Evolutionary conservation across 1,139 yeast genomes (phyloP), one percentile per base, ranked within the genome.

Genomic region (Saccharomyces uvarum): DNA sequence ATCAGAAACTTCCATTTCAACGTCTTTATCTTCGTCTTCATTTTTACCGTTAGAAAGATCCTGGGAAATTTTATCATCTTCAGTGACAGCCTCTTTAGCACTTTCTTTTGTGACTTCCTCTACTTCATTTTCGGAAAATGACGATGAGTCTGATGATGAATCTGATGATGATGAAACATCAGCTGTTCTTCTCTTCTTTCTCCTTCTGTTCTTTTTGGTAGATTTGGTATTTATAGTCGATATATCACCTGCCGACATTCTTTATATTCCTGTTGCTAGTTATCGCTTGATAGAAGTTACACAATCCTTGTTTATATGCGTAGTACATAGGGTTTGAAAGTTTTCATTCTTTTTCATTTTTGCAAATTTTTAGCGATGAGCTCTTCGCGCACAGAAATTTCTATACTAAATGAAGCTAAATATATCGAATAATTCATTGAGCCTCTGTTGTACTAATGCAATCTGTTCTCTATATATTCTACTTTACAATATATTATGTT

Each of bases 151-250:
- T 19, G 68, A 65, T 7, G 71, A 66, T 2, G 65, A 70, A 4
- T 75, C 73, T 2, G 79, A 75, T 1, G 79, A 75, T 24, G 74
- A 74, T 6, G 82, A 78, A 26, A 75, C 75, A 33, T 80, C 81
- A 54, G 84, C 88, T 0, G 91, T 85, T 82, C 91, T 84, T 81
- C 90, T 83, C 81, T 84, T 85, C 78, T 85, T 85, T 67, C 85
- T 75, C 60, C 86, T 79, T 66, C 79, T 73, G 58, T 67, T 62
- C 53, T 68, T 59, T 49, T 64, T 55, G 47, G 57, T 73, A 56
- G 65, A 61, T 49, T 56, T 59, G 51, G 62, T 57, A 48, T 60
- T 53, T 3, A 53, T 53, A 14, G 52, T 54, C 46, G 53, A 55
- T 27, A 58, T 55, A 51, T 65, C 65, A 47, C 58, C 58, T 32